Conservation (phyloP, 495 filamentous ascomycete genomes). For the Tuber magnatum region DNA sequence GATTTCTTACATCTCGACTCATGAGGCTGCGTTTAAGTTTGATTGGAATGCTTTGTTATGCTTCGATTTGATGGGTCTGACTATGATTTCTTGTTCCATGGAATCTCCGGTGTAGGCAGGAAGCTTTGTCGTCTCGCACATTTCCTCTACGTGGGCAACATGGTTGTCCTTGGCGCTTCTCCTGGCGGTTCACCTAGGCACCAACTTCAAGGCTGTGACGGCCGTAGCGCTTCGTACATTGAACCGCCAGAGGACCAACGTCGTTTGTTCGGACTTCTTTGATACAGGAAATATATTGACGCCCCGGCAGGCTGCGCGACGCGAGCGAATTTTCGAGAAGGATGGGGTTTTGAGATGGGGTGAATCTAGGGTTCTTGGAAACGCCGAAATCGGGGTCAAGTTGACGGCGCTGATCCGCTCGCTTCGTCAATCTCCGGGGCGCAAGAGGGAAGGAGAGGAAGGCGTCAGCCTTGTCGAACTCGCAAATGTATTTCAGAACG, state of each 20-base stretch:
- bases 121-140: slow-evolving; percentile 66
- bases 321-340: slow-evolving; percentile 67
- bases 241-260: slow-evolving; percentile 78
- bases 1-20: slow-evolving; percentile 1
- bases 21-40: neutral
- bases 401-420: slow-evolving; percentile 31
- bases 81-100: neutral
- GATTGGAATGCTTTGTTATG: neutral
- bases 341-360: slow-evolving; percentile 57
- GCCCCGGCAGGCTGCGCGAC: slow-evolving; percentile 56
- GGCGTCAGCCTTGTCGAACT: slow-evolving; percentile 44
- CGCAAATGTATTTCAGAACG: slow-evolving; percentile 48
- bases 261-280: slow-evolving; percentile 61
- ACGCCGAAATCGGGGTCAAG: slow-evolving; percentile 48
- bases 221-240: slow-evolving; percentile 77
- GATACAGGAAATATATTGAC: slow-evolving; percentile 49
- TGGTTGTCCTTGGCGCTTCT: slow-evolving; percentile 69
- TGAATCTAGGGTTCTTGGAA: slow-evolving; percentile 47
- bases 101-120: slow-evolving; percentile 52
- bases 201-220: slow-evolving; percentile 79
- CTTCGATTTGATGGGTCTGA: slow-evolving; percentile 1
- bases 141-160: slow-evolving; percentile 63
- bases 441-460: neutral
- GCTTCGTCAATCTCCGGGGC: slow-evolving; percentile 27
- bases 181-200: slow-evolving; percentile 64